phyloP scores from a whole-genome alignment of 148 eudicot species.

The Silene uniflora region DNA sequence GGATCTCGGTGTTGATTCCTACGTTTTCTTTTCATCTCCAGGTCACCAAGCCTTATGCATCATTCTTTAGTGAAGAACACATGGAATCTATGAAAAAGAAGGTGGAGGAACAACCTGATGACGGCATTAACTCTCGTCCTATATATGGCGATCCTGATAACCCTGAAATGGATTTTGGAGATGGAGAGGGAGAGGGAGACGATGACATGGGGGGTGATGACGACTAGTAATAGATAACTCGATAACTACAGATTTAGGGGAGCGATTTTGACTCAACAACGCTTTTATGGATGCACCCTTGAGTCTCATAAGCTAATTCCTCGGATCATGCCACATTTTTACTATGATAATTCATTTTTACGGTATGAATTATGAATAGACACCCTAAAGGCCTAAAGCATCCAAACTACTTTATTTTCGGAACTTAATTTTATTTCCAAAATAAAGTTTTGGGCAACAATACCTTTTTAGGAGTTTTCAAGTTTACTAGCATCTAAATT shows the following conservation, averaged over 20 bases:
- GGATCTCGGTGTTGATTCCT: not conserved
- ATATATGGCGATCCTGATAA: constrained; percentile 30
- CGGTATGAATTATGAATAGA: not conserved
- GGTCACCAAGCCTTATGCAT: constrained; percentile 77
- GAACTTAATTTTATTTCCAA: too few relatives aligned
- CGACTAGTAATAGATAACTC: constrained; percentile 17
- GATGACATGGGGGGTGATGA: constrained; percentile 54
- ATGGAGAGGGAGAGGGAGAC: constrained; percentile 42
- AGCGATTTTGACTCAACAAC: too few relatives aligned
- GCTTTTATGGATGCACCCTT: too few relatives aligned
- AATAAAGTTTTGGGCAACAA: too few relatives aligned
- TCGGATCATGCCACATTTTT: not conserved
- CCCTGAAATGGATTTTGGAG: constrained; percentile 34
- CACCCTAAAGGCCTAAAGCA: too few relatives aligned
- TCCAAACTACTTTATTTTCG: too few relatives aligned
- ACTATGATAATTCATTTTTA: not conserved
- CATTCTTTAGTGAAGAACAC: constrained; percentile 54
- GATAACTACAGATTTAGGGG: not conserved
- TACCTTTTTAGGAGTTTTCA: too few relatives aligned
- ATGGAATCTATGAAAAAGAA: constrained; percentile 44
- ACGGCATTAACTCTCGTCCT: constrained; percentile 30
- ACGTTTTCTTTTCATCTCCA: constrained; percentile 24
- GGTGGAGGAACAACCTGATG: constrained; percentile 18
- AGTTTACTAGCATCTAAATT: too few relatives aligned
- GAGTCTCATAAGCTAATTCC: not conserved